phyloP scores from a whole-genome alignment of 2,329 filamentous ascomycete genomes.

The Capronia americana region DNA sequence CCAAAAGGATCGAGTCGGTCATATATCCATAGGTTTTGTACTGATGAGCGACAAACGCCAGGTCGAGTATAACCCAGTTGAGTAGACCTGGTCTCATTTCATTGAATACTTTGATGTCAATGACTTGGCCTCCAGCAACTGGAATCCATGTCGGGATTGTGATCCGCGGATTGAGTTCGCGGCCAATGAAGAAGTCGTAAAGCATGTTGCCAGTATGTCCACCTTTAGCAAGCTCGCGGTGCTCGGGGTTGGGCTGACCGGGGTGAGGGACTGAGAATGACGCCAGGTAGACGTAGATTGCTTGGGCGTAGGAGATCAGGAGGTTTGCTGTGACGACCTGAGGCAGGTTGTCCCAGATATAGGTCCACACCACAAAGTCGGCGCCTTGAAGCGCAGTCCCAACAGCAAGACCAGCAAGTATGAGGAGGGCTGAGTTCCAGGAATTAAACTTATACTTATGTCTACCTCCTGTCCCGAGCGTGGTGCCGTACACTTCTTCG shows the following conservation, averaged over 20 bases:
- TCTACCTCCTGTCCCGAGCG: constrained; percentile 72
- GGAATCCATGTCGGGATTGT: constrained; percentile 63
- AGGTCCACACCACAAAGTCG: constrained; percentile 87
- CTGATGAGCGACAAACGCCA: constrained; percentile 84
- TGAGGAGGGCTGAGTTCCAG: constrained; percentile 75
- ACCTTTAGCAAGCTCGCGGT: constrained; percentile 80
- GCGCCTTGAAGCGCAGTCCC: constrained; percentile 80
- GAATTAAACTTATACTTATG: constrained; percentile 85
- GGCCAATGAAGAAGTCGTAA: constrained; percentile 97
- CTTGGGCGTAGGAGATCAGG: constrained; percentile 73
- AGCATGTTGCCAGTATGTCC: constrained; percentile 83
- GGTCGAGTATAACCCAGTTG: constrained; percentile 85
- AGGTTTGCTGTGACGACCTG: constrained; percentile 85
- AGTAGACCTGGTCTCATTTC: constrained; percentile 92
- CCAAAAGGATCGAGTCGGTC: constrained; percentile 83
- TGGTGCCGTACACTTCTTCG: constrained; percentile 71
- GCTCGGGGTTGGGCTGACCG: constrained; percentile 68
- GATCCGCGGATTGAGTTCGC: constrained; percentile 89
- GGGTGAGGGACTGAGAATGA: constrained; percentile 77
- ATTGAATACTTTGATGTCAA: constrained; percentile 89
- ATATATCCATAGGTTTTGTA: constrained; percentile 83
- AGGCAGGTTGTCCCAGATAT: constrained; percentile 88
- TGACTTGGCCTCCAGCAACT: constrained; percentile 71
- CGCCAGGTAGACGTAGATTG: constrained; percentile 78
- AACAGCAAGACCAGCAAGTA: constrained; percentile 71